Percentiles rank a stretch among this genome's conserved stretches.
Conservation (phyloP, 169 alveolate genomes). For the Plasmodium gonderi region DNA sequence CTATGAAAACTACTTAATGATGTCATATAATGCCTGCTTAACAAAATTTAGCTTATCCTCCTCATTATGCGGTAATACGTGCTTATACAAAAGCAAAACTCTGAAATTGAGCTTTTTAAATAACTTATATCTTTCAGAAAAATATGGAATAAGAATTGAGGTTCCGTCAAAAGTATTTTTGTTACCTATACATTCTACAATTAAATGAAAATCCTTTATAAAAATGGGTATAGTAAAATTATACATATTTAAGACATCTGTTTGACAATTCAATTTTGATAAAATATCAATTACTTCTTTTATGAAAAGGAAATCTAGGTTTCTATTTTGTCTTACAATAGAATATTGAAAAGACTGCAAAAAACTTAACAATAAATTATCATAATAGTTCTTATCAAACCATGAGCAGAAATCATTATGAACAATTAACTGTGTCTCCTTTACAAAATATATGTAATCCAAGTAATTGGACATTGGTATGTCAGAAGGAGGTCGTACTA, state of each 20-base stretch:
- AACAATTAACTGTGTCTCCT: slow-evolving; percentile 34
- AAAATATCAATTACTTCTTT: slow-evolving; percentile 29
- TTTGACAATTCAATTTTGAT: slow-evolving; percentile 30
- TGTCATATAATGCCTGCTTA: slow-evolving; percentile 39
- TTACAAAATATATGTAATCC: slow-evolving; percentile 22
- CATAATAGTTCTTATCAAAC: slow-evolving; percentile 29
- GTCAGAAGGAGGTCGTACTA: slow-evolving; percentile 3
- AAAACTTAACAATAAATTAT: slow-evolving; percentile 15
- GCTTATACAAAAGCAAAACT: slow-evolving; percentile 45
- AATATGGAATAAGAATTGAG: slow-evolving; percentile 35
- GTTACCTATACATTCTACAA: slow-evolving; percentile 59
- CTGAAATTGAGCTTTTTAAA: slow-evolving; percentile 45
- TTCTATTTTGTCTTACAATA: neutral
- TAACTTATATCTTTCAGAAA: slow-evolving; percentile 61
- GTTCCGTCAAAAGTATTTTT: slow-evolving; percentile 47
- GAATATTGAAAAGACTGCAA: slow-evolving; percentile 28
- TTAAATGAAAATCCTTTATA: slow-evolving; percentile 43
- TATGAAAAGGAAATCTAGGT: slow-evolving; percentile 43
- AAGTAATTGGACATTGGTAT: neutral
- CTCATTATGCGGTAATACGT: slow-evolving; percentile 16
- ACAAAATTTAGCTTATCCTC: slow-evolving; percentile 36
- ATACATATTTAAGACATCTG: slow-evolving; percentile 14
- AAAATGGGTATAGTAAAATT: slow-evolving; percentile 57
- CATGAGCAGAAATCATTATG: slow-evolving; percentile 44
- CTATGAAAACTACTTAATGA: slow-evolving; percentile 16